A percentile compares a stretch with the other conserved stretches of the same genome.
phyloP scores from a whole-genome alignment of 768 basidiomycete species.

The Lactarius quietus region DNA sequence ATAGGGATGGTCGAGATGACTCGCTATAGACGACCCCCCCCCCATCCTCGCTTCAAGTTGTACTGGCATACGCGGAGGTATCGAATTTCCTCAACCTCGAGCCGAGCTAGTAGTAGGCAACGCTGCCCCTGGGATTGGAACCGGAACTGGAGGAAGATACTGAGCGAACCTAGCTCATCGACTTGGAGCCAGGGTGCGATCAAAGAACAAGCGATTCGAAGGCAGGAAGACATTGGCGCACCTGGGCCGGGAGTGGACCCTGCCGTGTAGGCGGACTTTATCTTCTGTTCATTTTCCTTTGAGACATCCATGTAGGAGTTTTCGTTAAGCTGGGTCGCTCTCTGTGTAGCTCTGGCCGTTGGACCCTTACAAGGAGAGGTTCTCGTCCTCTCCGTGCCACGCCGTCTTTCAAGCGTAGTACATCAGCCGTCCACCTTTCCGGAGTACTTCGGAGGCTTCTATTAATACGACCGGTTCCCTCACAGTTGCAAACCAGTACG shows the following conservation, averaged over 20 bases:
- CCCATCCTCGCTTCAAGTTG: not conserved
- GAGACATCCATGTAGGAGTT: constrained; percentile 30
- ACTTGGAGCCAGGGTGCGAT: not conserved
- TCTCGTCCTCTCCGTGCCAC: not conserved
- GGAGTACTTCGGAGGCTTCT: constrained; percentile 1
- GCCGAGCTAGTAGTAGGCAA: not conserved
- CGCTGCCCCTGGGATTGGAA: not conserved
- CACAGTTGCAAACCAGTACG: constrained; percentile 7
- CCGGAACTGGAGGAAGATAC: not conserved
- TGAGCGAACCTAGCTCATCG: not conserved
- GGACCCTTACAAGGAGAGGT: not conserved
- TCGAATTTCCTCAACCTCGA: not conserved
- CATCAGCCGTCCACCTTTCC: constrained; percentile 7
- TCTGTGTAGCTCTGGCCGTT: not conserved
- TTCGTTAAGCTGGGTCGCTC: constrained; percentile 25
- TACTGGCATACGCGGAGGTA: not conserved
- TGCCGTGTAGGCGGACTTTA: constrained; percentile 29
- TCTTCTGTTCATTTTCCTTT: constrained; percentile 15
- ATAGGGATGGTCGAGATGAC: not conserved
- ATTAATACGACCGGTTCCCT: constrained; percentile 8
- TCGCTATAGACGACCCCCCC: not conserved
- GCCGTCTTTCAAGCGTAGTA: constrained; percentile 14
- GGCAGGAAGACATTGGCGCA: constrained; percentile 2
- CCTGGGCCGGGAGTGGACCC: constrained; percentile 27
- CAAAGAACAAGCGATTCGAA: not conserved